These are phyloP conservation scores for Lyophyllum decastes DNA, from an alignment of 768 basidiomycete species.

Conservation along the genomic window DNA sequence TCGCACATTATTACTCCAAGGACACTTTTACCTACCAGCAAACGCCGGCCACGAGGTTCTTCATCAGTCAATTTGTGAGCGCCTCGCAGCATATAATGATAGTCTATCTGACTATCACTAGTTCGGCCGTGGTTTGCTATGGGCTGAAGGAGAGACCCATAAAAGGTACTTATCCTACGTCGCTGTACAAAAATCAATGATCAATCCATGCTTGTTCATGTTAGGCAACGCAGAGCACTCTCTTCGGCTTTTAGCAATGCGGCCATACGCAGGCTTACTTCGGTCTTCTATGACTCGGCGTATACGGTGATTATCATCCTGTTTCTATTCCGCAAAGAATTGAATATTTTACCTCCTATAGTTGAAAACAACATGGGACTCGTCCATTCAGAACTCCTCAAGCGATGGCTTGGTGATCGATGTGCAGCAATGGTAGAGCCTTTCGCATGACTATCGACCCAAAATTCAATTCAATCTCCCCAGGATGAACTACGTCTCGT, in stretches of 20 bases:
- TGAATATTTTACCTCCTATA: neutral
- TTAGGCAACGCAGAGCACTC: constrained; percentile 36
- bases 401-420: neutral
- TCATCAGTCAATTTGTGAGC: constrained; percentile 25
- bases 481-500: constrained; percentile 47
- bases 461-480: neutral
- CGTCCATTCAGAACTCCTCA: neutral
- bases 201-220: too few relatives aligned
- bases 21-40: constrained; percentile 14
- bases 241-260: constrained; percentile 43
- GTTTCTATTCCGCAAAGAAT: neutral
- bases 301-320: constrained; percentile 35
- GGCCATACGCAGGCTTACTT: constrained; percentile 35
- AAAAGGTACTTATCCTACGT: constrained; percentile 13
- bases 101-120: neutral
- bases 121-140: constrained; percentile 38
- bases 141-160: constrained; percentile 29
- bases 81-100: neutral
- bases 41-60: constrained; percentile 22
- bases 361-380: neutral
- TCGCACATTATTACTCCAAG: constrained; percentile 22
- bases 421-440: neutral
- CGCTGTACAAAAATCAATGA: neutral
- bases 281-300: constrained; percentile 41
- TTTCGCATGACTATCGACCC: neutral